Base-by-base conservation (phyloP, 2,329 filamentous ascomycete species). In the Colletotrichum paranaense region DNA sequence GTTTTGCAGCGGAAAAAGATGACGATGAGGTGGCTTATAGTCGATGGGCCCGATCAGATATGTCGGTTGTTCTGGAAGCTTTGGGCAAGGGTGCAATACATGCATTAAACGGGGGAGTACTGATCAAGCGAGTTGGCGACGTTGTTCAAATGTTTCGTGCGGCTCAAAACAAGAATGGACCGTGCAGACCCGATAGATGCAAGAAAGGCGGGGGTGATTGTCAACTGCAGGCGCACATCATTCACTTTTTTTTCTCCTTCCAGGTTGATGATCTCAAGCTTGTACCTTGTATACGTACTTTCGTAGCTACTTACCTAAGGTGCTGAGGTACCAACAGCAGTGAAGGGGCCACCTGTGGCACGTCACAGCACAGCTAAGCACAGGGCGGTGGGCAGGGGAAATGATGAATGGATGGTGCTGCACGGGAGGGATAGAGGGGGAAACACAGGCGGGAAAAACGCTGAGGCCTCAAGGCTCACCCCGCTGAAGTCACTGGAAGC, bases 141-240 rank as follows among this genome's bases (percentile, higher is more conserved):
- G 30, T 32, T 52, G 38, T 12, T 14, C 22, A 32, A 69, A 64
- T 70, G 66, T 69, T 72, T 72, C 53, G 69, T 69, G 70, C 59
- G 55, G 70, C 67, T 72, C 67, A 69, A 69, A 69, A 69, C 59
- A 6, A 53, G 24, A 38, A 38, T 30, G 49, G 49, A 38, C 24
- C 64, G 58, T 59, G 59, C 38, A 42, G 22, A 38, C 59, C 46
- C 42, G 59, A 28, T 72, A 72, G 59, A 69, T 69, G 59, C 70
- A 72, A 69, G 52, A 35, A 56, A 59, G 55, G 64, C 58, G 52
- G 49, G 62, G 62, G 8, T n/a, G 42, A 22, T 49, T 26, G 24
- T 30, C 19, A 55, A 56, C 38, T 42, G 38, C 38, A 42, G 38
- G 42, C 56, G 53, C 53, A 65, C 62, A 65, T 38, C 16, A 26